Evolutionary conservation across 148 eudicot genomes (phyloP), one percentile per base, ranked within the genome.

Genomic region (Nepenthes gracilis): DNA sequence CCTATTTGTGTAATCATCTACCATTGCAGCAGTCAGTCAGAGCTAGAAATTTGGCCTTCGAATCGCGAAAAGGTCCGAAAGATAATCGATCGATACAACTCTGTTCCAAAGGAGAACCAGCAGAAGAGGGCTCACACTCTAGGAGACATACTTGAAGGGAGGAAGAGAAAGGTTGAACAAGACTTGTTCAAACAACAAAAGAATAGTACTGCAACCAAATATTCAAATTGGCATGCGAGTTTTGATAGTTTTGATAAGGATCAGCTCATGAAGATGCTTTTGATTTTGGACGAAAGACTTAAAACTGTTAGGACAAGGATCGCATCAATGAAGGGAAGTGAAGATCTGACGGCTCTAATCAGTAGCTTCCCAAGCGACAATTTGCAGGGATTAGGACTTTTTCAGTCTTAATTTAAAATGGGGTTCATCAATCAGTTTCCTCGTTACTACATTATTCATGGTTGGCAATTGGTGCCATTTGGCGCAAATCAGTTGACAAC

Each of bases 1-100:
- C 72, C 71, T 0, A n/a, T 51, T 49, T 70, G 79, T 43, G 33
- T 60, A 0, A 71, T 75, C 33, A 63, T 75, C 32, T 75, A 70
- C 52, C 67, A 66, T 45, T 57, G 40, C 51, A 2, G 2, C 51
- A 43, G 34, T 11, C 15, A 2, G 6, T 6, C 53, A 49, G 53
- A 49, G 11, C 52, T 45, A n/a, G 35, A 40, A 5, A 37, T 45
- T 1, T 32, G 12, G 11, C n/a, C 61, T 2, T 8, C n/a, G 6
- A 10, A 5, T 7, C 63, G 35, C 5, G 36, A 57, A 33, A 14
- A 4, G 7, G 47, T 58, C 6, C 61, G 38, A 11, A 10, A 53
- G 32, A 57, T 70, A 14, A 58, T 70, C 40, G 43, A 50, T 1
- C 45, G 67, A 52, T 75, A 70, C 47, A 2, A 61, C 2, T 45